Evolutionary conservation across 2,329 filamentous ascomycete genomes (phyloP).

Genomic region (Trichophyton benhamiae): DNA sequence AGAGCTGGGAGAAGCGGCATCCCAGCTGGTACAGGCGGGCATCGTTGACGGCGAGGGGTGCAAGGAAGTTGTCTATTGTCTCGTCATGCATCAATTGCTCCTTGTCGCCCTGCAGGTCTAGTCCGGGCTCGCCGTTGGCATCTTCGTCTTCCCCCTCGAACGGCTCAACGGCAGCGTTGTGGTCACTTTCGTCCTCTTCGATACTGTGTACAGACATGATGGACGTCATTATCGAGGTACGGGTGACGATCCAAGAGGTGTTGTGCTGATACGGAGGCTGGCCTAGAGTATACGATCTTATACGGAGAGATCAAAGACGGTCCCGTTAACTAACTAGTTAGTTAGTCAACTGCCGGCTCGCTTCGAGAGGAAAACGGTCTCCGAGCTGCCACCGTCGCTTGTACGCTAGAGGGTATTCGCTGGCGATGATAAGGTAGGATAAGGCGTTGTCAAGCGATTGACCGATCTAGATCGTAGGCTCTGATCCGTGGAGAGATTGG

Average conservation of each 20-base stretch:
- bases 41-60: constrained; percentile 32
- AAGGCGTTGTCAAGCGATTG: background rate
- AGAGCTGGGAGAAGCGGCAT: constrained; percentile 35
- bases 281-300: background rate
- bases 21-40: constrained; percentile 34
- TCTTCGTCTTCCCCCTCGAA: constrained; percentile 23
- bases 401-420: background rate
- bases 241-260: no score
- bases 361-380: background rate
- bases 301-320: background rate
- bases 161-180: constrained; percentile 10
- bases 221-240: background rate
- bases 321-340: no score
- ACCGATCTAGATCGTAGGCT: background rate
- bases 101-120: constrained; percentile 5
- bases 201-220: constrained; percentile 9
- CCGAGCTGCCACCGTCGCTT: background rate
- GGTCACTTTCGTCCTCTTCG: constrained; percentile 3
- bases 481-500: background rate
- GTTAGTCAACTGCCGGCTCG: background rate
- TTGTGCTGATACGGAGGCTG: no score
- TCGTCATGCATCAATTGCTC: constrained; percentile 24
- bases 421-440: background rate
- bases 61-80: constrained; percentile 30
- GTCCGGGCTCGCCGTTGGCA: background rate